Evolutionary conservation across 331 rosid species (phyloP), one percentile per base, ranked within the genome.

Genomic region (Erythrophleum ivorense): DNA sequence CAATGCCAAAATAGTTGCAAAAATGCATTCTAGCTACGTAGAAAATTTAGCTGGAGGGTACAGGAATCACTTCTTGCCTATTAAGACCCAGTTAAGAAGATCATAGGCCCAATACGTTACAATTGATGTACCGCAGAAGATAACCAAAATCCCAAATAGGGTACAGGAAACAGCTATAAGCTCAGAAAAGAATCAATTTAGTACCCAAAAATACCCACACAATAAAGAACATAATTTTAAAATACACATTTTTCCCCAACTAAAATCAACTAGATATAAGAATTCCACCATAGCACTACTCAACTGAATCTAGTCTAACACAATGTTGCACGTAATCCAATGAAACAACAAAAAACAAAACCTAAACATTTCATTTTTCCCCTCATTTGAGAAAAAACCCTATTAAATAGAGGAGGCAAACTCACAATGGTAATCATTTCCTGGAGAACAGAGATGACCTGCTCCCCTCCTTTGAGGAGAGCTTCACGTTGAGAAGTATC

Each of bases 391-490:
- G 31, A 40, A 66, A n/a, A 33, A 66, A 40, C 11, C 24, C 29
- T 41, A 68, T 33, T 19, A 14, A 70, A 4, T 33, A 19, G 2
- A 18, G 16, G 3, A 49, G 18, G 60, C 18, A 50, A 71, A 77
- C 93, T 69, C 64, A 93, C 98, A 33, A 95, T 89, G 54, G 80
- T 58, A 76, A 93, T 88, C 86, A 95, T 91, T 82, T 93, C 97
- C 77, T 95, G 78, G 18, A 95, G 91, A 80, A 95, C 97, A 65
- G 98, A 95, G 65, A 90, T 87, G 74, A 95, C 97, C 73, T 95
- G 98, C 19, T 95, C 98, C 1, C 97, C 98, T 21, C 98, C 97
- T 60, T 73, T 87, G 71, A 93, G 94, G 7, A 95, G 91, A 3
- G 97, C 92, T 52, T 93, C 89, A 3, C 84, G 88, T 78, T 91